A percentile compares a stretch with the other conserved stretches of the same genome.
These are phyloP conservation scores for Cryptococcus sp. DNA, from an alignment of 1,284 basidiomycete genomes.

Conservation along the genomic window DNA sequence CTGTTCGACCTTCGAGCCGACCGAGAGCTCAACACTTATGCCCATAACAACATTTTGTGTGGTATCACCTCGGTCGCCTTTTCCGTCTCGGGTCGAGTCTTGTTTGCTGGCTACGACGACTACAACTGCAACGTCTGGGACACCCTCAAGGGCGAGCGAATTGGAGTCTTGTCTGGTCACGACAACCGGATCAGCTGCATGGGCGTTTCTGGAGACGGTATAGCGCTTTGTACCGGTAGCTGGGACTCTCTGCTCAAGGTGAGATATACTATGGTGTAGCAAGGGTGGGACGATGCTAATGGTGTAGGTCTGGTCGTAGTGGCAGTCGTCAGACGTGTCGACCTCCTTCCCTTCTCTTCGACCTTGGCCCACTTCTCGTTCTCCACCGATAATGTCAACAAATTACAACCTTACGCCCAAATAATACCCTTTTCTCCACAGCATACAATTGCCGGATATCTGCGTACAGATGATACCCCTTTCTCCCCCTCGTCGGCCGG, in stretches of 20 bases:
- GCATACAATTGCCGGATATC: too few species aligned
- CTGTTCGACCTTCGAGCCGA: constrained; percentile 97
- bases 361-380: too few species aligned
- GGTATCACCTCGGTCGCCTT: constrained; percentile 98
- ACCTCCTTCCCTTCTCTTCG: neutral
- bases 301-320: constrained; percentile 9
- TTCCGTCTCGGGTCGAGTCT: constrained; percentile 90
- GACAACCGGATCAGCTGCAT: constrained; percentile 97
- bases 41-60: constrained; percentile 96
- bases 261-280: constrained; percentile 35
- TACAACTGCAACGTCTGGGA: constrained; percentile 99
- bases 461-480: too few species aligned
- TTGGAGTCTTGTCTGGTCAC: constrained; percentile 92
- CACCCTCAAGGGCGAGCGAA: constrained; percentile 93
- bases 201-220: constrained; percentile 91
- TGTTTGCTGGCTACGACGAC: constrained; percentile 98
- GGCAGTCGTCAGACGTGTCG: neutral
- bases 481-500: too few species aligned
- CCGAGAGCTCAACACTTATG: constrained; percentile 91
- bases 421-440: too few species aligned
- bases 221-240: constrained; percentile 95
- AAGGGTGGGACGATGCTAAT: neutral
- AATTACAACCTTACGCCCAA: too few species aligned
- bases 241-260: constrained; percentile 97
- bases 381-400: too few species aligned